phyloP scores from a whole-genome alignment of 2,329 filamentous ascomycete species.

The Paraconiothyrium sp. region DNA sequence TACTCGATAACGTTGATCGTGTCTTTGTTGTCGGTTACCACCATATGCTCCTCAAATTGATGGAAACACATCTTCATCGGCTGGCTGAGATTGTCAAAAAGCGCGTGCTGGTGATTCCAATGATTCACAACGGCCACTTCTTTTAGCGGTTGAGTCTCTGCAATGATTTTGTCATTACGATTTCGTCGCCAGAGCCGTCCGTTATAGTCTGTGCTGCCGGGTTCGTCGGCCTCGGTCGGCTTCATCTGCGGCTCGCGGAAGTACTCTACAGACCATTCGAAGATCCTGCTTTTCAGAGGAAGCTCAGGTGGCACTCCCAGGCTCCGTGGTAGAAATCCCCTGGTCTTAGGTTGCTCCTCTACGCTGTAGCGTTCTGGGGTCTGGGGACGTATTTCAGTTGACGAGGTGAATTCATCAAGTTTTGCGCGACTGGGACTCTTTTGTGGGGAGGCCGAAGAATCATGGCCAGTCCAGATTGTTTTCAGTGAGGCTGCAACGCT shows the following conservation, averaged over 20 bases:
- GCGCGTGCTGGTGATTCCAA: conserved; percentile 84
- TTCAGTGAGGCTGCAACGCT: conserved; percentile 72
- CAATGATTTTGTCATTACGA: conserved; percentile 90
- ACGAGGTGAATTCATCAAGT: conserved; percentile 69
- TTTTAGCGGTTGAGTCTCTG: conserved; percentile 93
- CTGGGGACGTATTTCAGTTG: conserved; percentile 75
- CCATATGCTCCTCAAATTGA: conserved; percentile 95
- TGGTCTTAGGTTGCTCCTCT: conserved; percentile 81
- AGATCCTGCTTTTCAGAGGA: conserved; percentile 82
- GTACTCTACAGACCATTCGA: conserved; percentile 96
- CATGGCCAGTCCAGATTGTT: conserved; percentile 62
- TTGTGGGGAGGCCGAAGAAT: conserved; percentile 40
- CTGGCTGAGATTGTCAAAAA: conserved; percentile 89
- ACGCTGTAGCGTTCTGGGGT: conserved; percentile 73
- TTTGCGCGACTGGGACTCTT: conserved; percentile 55
- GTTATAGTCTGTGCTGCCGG: conserved; percentile 95
- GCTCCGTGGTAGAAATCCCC: conserved; percentile 73
- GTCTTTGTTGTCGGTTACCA: conserved; percentile 92
- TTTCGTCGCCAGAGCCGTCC: conserved; percentile 90
- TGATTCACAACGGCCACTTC: conserved; percentile 83
- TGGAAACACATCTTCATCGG: conserved; percentile 95
- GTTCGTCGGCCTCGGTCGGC: conserved; percentile 92
- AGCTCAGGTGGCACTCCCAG: conserved; percentile 68
- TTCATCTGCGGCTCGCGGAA: conserved; percentile 99
- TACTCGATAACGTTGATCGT: conserved; percentile 90